Base-by-base conservation (phyloP, 495 filamentous ascomycete genomes). In the Penicillium odoratum region DNA sequence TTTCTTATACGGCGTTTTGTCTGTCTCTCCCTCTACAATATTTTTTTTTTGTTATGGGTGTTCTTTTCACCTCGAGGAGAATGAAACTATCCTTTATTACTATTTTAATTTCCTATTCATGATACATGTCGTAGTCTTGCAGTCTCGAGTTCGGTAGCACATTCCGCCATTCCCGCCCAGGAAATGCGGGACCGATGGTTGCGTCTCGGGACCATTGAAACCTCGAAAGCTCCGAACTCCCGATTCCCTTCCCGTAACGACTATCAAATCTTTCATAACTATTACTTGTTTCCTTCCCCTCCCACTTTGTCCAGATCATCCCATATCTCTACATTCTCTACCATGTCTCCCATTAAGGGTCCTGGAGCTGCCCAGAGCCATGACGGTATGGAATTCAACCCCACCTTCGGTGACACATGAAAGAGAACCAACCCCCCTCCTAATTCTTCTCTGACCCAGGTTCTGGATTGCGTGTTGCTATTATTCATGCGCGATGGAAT, bases 401-500 rank as follows among this genome's bases (percentile, higher is more conserved):
- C 16, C 42, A 38, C 46, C 29, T 16, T 42, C 21, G 45, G 28
- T 31, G n/a, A 31, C 47, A 29, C 38, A 40, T 6, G 30, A 9
- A 11, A 36, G 33, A 36, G 33, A 36, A 2, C 31, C 31, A 11
- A 36, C 0, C 31, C 31, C 51, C 21, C 45, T 30, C 9, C 51
- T 53, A 33, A 53, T 31, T 7, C 4, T 13, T 33, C 21, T 21
- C 33, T 6, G 13, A 7, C 50, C 11, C 53, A 88, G 94, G 94
- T 67, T 89, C 88, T 64, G 81, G 78, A 58, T 83, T 98, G 58
- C 90, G 94, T 62, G 87, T 98, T 67, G 93, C 88, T 53, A 97
- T 98, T 66, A 84, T 98, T 31, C 94, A 97, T 74, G 94, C 93
- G 26, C 86, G 94, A 59, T 98, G 94, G 94, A 98, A 98, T 74